Base-by-base conservation (phyloP, 805 yeast species). In the Saccharomycopsis oosterbeekiorum region DNA sequence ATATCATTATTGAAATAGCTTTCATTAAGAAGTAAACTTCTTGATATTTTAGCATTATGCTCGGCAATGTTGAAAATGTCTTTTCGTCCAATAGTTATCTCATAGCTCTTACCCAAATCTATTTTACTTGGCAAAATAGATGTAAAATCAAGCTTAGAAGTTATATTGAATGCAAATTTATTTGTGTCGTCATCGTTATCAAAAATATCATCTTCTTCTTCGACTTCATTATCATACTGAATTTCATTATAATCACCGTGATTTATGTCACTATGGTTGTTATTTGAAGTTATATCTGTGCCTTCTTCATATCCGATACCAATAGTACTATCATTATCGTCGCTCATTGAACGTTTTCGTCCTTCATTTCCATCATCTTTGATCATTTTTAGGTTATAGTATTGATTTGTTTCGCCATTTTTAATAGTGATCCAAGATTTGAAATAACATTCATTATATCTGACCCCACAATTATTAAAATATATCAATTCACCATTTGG, bases 81-180 rank as follows among this genome's bases (percentile, higher is more conserved):
- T 0, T 94, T 87, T 1, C 83, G 67, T 40, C 77, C 86, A 2
- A 89, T 90, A 59, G 82, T 71, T 0, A 88, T 78, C 36, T 83
- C 74, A 68, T 87, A 88, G 60, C 84, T 88, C 50, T 78, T 73
- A 0, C 93, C 94, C 54, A 88, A 70, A 60, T 86, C 86, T 70
- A 81, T 78, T 65, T 86, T 84, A 17, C 91, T 86, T 0, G 97
- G 96, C 41, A 90, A 80, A 57, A 92, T 73, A 68, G 84, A 79
- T 21, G 80, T 74, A 70, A 86, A 86, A 68, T 90, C 93, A 61
- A 79, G 76, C 1, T 85, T 79, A 2, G 80, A 78, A 10, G 89
- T 85, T n/a, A 81, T 70, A 66, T 87, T 88, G 64, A 42, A 47
- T 40, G 41, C 47, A 17, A 36, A 29, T 74, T 80, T 67, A 60